Evolutionary conservation across 345 rosid species (phyloP).

Genomic region (Aethionema arabicum): DNA sequence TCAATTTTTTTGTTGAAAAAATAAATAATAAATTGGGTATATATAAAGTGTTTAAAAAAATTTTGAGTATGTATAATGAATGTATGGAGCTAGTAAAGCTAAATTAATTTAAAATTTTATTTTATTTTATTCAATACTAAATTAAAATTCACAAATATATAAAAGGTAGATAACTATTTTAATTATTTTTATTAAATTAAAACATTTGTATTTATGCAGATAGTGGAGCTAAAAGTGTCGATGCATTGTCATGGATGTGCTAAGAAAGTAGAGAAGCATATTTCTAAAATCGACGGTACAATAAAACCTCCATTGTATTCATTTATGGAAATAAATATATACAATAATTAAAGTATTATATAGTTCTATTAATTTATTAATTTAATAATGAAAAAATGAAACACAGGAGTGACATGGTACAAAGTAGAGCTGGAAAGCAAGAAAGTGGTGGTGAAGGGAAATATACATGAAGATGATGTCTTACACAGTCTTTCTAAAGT

Average conservation of each 20-base stretch:
- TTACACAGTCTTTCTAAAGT: conserved; percentile 77
- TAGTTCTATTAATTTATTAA: too few relatives aligned
- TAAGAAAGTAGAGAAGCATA: conserved; percentile 84
- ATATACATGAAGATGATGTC: conserved; percentile 70
- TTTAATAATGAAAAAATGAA: conserved; percentile 17
- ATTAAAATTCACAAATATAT: too few relatives aligned
- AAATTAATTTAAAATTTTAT: too few relatives aligned
- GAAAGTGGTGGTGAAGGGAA: conserved; percentile 81
- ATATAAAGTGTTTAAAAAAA: too few relatives aligned
- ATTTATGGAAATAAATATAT: conserved; percentile 21
- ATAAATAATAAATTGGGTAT: too few relatives aligned
- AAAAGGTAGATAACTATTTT: too few relatives aligned
- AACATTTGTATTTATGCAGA: conserved; percentile 42
- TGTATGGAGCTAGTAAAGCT: too few relatives aligned
- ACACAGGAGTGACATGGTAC: conserved; percentile 83
- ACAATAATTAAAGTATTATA: too few relatives aligned
- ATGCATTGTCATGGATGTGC: conserved; percentile 96
- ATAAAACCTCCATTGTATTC: conserved; percentile 30
- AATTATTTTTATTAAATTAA: not conserved
- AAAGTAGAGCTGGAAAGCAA: conserved; percentile 90
- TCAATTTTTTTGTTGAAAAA: too few relatives aligned
- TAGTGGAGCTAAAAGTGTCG: conserved; percentile 81
- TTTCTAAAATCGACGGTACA: conserved; percentile 79
- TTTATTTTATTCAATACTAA: too few relatives aligned
- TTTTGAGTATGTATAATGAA: too few relatives aligned